Evolutionary conservation across 306 rosid species (phyloP), one percentile per base, ranked within the genome.

Genomic region (Lathyrus tuberosus): DNA sequence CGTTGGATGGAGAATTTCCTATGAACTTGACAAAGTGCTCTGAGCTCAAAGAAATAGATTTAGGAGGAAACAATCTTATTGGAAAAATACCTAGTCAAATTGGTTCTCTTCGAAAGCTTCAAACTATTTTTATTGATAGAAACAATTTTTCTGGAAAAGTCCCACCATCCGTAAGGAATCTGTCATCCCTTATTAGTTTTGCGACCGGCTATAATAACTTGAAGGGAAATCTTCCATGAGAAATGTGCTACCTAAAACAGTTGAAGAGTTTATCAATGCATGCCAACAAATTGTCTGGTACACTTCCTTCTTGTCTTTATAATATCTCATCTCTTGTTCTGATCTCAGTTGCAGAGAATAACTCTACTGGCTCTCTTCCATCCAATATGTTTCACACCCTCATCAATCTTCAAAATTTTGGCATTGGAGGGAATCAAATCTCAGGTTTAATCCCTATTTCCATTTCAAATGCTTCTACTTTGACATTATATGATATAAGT

Each of bases 371-470:
- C 16, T 18, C 68, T 40, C 52, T 63, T 63, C 68, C 37, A 6
- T 9, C 37, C 11, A 42, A 42, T 14, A 42, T 64, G 69, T 64
- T 44, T 16, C 6, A 65, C 24, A 65, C 57, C 5, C 57, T 65
- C 2, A 1, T 22, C 28, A 65, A 65, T 65, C 54, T 65, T 3
- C n/a, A 65, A 44, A 0, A 5, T 2, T 24, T 65, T 8, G 11
- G 0, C 5, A 24, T 65, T 8, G 57, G 24, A 24, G 15, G 10
- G 18, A 65, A 65, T 26, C 15, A 44, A 65, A 14, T 65, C 15
- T 44, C 70, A n/a, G 70, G 70, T 26, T 3, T n/a, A 26, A 65
- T 65, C 57, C 70, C 70, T 15, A 24, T 31, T 44, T 65, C 70
- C 8, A 40, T 65, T 15, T 6, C 42, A 44, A 65, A 65, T 65